A percentile compares a stretch with the other conserved stretches of the same genome.
Evolutionary conservation across 2,329 filamentous ascomycete species (phyloP).

Genomic region (Dactylonectria estremocensis): DNA sequence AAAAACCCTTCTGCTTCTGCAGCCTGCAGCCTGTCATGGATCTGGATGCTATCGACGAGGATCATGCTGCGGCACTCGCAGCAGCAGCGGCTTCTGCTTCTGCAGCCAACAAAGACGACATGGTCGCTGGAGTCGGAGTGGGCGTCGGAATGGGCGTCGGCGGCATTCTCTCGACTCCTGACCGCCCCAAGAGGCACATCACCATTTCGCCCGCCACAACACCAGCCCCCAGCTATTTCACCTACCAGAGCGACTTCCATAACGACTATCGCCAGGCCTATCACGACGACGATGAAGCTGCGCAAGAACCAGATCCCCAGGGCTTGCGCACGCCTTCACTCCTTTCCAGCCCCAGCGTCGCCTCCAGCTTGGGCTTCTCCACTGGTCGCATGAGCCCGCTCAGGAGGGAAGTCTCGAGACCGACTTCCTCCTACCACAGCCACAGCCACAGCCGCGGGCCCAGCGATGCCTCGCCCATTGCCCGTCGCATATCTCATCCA

Average conservation of each 20-base stretch:
- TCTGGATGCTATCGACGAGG: constrained; percentile 47
- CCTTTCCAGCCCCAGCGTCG: constrained; percentile 53
- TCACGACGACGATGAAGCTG: constrained; percentile 44
- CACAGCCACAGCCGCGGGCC: constrained; percentile 35
- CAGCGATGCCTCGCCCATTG: constrained; percentile 45
- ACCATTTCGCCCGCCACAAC: constrained; percentile 38
- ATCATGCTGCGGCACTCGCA: constrained; percentile 45
- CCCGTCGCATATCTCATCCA: constrained; percentile 33
- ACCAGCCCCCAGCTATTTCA: constrained; percentile 46
- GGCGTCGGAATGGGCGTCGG: constrained; percentile 11
- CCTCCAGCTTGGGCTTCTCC: constrained; percentile 53
- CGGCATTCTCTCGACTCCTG: constrained; percentile 44
- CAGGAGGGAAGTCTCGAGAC: constrained; percentile 48
- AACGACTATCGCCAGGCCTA: constrained; percentile 45
- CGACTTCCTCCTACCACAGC: constrained; percentile 41
- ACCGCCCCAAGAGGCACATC: constrained; percentile 43
- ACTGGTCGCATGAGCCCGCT: constrained; percentile 52
- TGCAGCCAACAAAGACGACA: constrained; percentile 40
- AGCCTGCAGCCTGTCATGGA: constrained; percentile 38
- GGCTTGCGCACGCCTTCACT: constrained; percentile 49
- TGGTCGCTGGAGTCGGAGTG: constrained; percentile 20
- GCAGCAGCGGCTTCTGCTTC: constrained; percentile 43
- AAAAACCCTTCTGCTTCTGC: constrained; percentile 26
- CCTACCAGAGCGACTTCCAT: constrained; percentile 41
- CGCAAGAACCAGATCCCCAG: constrained; percentile 38